Evolutionary conservation across 225 moss, liverwort and hornwort species (phyloP).

Genomic region (Bryum argenteum): DNA sequence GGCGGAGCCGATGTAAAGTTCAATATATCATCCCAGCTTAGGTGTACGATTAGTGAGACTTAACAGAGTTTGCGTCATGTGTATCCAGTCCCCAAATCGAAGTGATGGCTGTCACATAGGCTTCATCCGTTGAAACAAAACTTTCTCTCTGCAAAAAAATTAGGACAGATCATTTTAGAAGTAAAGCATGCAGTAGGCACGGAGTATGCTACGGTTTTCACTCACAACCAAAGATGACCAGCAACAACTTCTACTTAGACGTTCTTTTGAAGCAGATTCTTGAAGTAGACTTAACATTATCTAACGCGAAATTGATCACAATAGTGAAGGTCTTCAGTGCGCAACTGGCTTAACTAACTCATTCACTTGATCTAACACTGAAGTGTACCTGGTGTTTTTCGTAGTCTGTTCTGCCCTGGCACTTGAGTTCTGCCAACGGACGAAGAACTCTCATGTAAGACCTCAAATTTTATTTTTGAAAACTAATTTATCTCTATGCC

Average conservation of each 20-base stretch:
- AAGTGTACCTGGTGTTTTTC: conserved; percentile 44
- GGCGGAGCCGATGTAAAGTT: conserved; percentile 3
- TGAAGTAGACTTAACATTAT: conserved; percentile 7
- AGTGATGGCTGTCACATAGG: conserved; percentile 34
- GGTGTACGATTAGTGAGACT: conserved; percentile 21
- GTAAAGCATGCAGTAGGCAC: conserved; percentile 6
- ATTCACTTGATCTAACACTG: neutral
- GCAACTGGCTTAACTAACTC: neutral
- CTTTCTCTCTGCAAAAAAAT: conserved; percentile 32
- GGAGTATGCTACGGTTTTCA: neutral
- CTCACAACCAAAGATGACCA: neutral
- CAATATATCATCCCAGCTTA: neutral
- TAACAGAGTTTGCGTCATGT: conserved; percentile 54
- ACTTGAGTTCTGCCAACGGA: conserved; percentile 43
- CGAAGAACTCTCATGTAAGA: neutral
- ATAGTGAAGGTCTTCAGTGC: neutral
- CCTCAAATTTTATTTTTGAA: neutral
- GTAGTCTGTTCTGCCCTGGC: conserved; percentile 31
- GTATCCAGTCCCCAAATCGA: conserved; percentile 48
- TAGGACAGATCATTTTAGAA: neutral
- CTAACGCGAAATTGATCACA: neutral
- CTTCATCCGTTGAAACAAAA: conserved; percentile 40
- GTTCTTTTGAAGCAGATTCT: neutral
- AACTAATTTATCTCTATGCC: neutral
- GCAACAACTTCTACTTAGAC: neutral